Evolutionary conservation across 352 stramenopile genomes (phyloP), one percentile per base, ranked within the genome.

Genomic region (Phytophthora crassamura): DNA sequence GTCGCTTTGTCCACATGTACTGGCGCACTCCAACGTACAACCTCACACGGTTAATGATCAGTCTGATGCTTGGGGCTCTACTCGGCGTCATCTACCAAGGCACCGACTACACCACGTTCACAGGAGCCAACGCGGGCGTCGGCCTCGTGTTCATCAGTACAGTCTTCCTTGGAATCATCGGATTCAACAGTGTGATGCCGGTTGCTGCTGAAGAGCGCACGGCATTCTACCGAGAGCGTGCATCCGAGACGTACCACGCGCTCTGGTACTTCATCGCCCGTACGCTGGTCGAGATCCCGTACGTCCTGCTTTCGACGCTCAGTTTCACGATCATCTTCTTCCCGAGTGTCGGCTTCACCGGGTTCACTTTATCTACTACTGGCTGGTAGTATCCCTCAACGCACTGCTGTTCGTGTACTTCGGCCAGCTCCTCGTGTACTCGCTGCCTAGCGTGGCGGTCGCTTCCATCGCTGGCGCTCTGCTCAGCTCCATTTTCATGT

Each of bases 201-300:
- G 71, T 97, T 4, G 82, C 93, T 20, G 73, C 88, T 47, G 80
- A 84, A 9, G 89, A 98, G 51, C 79, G 94, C 33, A 91, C 93
- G 20, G 86, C 93, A 39, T 98, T 96, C 68, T 98, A 98, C 78
- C 79, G 93, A 7, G 94, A 98, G 67, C 90, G 95, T 25, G 83
- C 88, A 14, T 83, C 90, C 15, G 67, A 94, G 64, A 98, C 96
- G 59, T 99, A 99, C 64, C 81, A 89, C 43, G 69, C 87, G 28
- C 59, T 84, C 2, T 88, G 90, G 64, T 95, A 98, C 59, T 86
- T 85, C 22, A 61, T 97, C 8, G 83, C 87, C 4, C 85, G 84
- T 34, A 93, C 79, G 7, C 25, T 98, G 35, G 77, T 82, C 5
- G 94, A 98, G 77, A 82, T 88, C 36, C 80, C 80, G 43, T 88